Percentiles rank a stretch among this genome's conserved stretches.
Evolutionary conservation across 192 early-diverging fungal species (phyloP).

Genomic region (Jimgerdemannia lactiflua): DNA sequence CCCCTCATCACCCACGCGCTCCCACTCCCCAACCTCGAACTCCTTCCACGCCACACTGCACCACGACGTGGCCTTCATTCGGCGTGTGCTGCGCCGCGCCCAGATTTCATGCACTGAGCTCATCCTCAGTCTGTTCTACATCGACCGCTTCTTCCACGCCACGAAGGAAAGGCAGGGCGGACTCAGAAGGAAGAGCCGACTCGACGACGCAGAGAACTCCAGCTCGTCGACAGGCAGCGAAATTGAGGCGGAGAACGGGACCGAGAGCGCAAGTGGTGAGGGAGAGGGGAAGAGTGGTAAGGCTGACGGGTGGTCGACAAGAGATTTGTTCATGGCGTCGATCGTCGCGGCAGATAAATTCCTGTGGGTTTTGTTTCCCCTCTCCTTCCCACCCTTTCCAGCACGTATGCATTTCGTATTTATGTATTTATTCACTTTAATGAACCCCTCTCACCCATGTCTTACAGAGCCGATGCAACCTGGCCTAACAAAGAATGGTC

Average conservation of each 20-base stretch:
- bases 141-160: conserved; percentile 39
- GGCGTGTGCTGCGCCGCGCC: conserved; percentile 38
- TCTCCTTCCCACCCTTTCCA: neutral
- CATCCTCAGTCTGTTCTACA: conserved; percentile 42
- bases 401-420: neutral
- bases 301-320: conserved; percentile 32
- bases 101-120: conserved; percentile 48
- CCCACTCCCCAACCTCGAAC: neutral
- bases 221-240: neutral
- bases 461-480: conserved; percentile 33
- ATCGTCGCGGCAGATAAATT: conserved; percentile 52
- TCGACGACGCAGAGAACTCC: conserved; percentile 19
- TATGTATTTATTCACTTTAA: neutral
- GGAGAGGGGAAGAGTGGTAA: neutral
- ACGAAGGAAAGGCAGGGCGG: conserved; percentile 5
- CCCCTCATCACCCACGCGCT: neutral
- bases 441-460: neutral
- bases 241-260: neutral
- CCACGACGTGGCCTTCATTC: conserved; percentile 42
- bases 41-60: conserved; percentile 2
- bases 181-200: conserved; percentile 12
- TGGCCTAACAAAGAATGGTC: conserved; percentile 47
- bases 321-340: conserved; percentile 41
- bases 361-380: conserved; percentile 23
- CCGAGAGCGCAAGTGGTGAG: neutral